A percentile compares a stretch with the other conserved stretches of the same genome.
phyloP scores from a whole-genome alignment of 2,329 filamentous ascomycete species.

The Chaetomium sp. region DNA sequence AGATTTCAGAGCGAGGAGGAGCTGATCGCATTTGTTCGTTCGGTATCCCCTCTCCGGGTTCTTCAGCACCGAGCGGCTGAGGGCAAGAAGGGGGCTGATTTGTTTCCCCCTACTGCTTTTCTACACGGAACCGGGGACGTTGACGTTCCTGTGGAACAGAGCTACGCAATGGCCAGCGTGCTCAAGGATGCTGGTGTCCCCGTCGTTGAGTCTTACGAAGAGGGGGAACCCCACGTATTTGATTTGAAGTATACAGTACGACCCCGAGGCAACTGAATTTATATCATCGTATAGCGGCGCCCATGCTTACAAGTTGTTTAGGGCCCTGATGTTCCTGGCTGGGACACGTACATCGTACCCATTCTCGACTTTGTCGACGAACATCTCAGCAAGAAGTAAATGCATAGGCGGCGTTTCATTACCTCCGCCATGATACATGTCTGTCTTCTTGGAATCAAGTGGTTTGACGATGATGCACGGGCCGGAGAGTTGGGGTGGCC shows the following conservation, averaged over 20 bases:
- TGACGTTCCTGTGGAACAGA: slow-evolving; percentile 18
- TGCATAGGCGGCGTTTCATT: not conserved
- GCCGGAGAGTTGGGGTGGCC: too few species aligned
- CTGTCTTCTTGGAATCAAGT: too few species aligned
- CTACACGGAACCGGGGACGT: slow-evolving; percentile 20
- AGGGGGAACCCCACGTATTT: slow-evolving; percentile 18
- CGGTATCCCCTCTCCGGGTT: slow-evolving; percentile 15
- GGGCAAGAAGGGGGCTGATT: not conserved
- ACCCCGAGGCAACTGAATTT: too few species aligned
- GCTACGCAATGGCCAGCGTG: slow-evolving; percentile 16
- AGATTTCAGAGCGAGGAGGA: slow-evolving; percentile 14
- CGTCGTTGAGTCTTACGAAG: slow-evolving; percentile 20
- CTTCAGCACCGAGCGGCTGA: slow-evolving; percentile 7
- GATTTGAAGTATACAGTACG: slow-evolving; percentile 23
- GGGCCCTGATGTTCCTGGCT: slow-evolving; percentile 15
- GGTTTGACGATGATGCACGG: too few species aligned
- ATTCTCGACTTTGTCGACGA: slow-evolving; percentile 20
- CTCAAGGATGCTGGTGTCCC: slow-evolving; percentile 17
- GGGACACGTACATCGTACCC: slow-evolving; percentile 19
- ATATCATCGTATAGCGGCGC: too few species aligned
- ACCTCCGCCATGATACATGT: not conserved
- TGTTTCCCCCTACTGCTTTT: slow-evolving; percentile 23
- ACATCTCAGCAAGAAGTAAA: slow-evolving; percentile 4
- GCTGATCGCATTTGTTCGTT: slow-evolving; percentile 11
- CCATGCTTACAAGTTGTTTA: not conserved